Conservation (phyloP, 306 rosid species). For the Fragaria ananassa region DNA sequence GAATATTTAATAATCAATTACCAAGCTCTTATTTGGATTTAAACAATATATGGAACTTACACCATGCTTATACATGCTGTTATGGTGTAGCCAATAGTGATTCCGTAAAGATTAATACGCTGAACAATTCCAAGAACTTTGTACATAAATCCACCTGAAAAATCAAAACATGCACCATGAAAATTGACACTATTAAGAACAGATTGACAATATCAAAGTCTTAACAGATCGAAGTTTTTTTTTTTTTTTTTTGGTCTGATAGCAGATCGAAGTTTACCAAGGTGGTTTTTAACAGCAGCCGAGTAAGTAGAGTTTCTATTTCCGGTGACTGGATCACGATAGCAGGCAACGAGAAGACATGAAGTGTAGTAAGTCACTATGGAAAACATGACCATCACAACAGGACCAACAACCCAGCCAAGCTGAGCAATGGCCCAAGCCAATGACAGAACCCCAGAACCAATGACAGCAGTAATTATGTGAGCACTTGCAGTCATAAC, state of each 20-base stretch:
- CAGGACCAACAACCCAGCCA: slow-evolving; percentile 72
- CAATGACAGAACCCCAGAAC: slow-evolving; percentile 68
- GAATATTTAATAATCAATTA: neutral
- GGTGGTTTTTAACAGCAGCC: slow-evolving; percentile 1
- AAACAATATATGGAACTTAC: slow-evolving; percentile 13
- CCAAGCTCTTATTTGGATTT: neutral
- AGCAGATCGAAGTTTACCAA: neutral
- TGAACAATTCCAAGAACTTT: slow-evolving; percentile 25
- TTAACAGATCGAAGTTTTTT: neutral
- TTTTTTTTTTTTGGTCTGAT: too few relatives aligned
- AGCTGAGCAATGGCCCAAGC: slow-evolving; percentile 80
- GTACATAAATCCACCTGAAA: slow-evolving; percentile 16
- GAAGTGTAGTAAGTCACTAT: slow-evolving; percentile 59
- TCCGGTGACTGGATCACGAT: slow-evolving; percentile 55
- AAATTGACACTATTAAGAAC: neutral
- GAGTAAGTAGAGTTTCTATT: slow-evolving; percentile 27
- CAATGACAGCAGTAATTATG: slow-evolving; percentile 75
- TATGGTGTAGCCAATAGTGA: slow-evolving; percentile 29
- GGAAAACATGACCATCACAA: slow-evolving; percentile 50
- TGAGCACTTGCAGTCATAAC: slow-evolving; percentile 68
- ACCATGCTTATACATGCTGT: slow-evolving; percentile 34
- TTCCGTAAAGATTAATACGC: slow-evolving; percentile 18
- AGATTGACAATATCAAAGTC: neutral
- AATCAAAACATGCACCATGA: neutral
- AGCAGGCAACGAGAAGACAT: slow-evolving; percentile 52